A percentile compares a stretch with the other conserved stretches of the same genome.
Conservation (phyloP, 805 yeast genomes). For the Starmerella apicola region DNA sequence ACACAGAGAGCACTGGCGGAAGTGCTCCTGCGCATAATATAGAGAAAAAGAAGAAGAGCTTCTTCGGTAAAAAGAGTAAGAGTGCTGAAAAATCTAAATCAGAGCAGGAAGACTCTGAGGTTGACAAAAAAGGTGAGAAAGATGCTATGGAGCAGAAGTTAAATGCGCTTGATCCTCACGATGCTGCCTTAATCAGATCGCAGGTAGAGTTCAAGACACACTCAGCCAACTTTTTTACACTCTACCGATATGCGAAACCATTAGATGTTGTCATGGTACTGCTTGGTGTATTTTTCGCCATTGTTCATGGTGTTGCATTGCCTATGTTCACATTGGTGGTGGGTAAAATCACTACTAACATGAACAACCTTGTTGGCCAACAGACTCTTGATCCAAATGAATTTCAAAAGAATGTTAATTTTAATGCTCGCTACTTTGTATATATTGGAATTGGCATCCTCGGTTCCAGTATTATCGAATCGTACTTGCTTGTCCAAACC, state of each 20-base stretch:
- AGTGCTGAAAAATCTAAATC: not conserved
- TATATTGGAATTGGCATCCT: conserved; percentile 31
- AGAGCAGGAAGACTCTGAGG: conserved; percentile 1
- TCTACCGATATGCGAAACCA: conserved; percentile 28
- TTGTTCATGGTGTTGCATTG: conserved; percentile 31
- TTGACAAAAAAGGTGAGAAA: not conserved
- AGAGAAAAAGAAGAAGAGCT: not conserved
- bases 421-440: conserved; percentile 30
- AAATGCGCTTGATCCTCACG: conserved; percentile 23
- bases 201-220: conserved; percentile 23
- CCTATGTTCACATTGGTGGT: conserved; percentile 33
- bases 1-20: no score
- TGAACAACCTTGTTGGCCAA: conserved; percentile 26
- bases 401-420: conserved; percentile 29
- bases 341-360: conserved; percentile 30
- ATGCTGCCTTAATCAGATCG: conserved; percentile 26
- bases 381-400: conserved; percentile 17
- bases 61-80: not conserved
- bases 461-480: conserved; percentile 26
- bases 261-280: conserved; percentile 24
- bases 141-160: conserved; percentile 13
- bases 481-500: conserved; percentile 28
- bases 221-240: conserved; percentile 23
- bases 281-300: conserved; percentile 26
- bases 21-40: no score